Percentiles rank a stretch among this genome's conserved stretches.
These are phyloP conservation scores for Sphagnum contortum DNA, from an alignment of 225 moss, liverwort and hornwort species.

Conservation along the genomic window DNA sequence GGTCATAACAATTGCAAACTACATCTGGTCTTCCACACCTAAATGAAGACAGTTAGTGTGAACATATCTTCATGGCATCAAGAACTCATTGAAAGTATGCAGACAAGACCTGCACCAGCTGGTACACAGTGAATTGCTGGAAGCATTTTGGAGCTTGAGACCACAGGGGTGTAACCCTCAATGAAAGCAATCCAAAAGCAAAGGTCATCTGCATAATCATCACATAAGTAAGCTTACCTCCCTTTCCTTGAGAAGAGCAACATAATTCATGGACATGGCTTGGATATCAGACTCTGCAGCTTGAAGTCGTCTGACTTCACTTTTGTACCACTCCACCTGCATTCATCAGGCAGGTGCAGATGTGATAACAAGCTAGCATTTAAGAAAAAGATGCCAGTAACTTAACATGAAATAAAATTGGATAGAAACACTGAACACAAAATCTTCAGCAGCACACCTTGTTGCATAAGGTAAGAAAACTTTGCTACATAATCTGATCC, in stretches of 20 bases:
- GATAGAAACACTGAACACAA: no score
- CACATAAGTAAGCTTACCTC: conserved; percentile 32
- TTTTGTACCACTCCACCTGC: conserved; percentile 46
- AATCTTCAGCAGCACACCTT: no score
- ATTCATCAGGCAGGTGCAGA: neutral
- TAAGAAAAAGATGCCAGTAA: no score
- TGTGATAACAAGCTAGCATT: neutral
- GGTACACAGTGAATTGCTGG: no score
- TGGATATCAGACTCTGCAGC: conserved; percentile 44
- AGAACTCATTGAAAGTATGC: neutral
- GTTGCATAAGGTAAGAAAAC: neutral
- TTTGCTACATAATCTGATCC: neutral
- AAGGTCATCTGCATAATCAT: no score
- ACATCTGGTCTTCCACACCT: neutral
- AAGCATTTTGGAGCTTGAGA: no score
- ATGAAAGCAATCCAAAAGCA: no score
- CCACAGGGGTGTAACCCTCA: no score
- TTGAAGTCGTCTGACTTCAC: conserved; percentile 40
- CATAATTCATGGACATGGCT: conserved; percentile 38
- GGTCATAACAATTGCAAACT: neutral
- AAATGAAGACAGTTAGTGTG: neutral
- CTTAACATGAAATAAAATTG: no score
- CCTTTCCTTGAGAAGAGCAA: conserved; percentile 50
- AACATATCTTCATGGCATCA: neutral
- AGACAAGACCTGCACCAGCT: no score